These are phyloP conservation scores for Torulaspora globosa DNA, from an alignment of 1,139 yeast genomes.

Conservation along the genomic window DNA sequence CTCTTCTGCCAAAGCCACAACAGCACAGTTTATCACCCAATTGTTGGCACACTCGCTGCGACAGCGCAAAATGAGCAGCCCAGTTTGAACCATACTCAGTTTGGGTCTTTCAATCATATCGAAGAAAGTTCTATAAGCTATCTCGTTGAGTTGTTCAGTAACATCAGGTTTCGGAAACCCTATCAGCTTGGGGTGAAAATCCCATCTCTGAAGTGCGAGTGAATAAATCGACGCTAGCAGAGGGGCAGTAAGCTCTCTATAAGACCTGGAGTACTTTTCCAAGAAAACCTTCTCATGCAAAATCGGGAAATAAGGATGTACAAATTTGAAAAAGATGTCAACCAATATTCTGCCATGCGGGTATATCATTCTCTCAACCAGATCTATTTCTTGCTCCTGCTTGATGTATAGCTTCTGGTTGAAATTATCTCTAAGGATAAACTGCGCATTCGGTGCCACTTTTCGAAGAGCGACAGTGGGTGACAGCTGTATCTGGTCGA, in stretches of 20 bases:
- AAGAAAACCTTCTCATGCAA: conserved; percentile 71
- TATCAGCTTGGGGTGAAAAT: conserved; percentile 61
- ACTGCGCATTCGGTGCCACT: conserved; percentile 62
- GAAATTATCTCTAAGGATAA: conserved; percentile 67
- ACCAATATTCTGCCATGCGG: conserved; percentile 74
- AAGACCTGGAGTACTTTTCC: conserved; percentile 72
- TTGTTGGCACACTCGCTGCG: conserved; percentile 50
- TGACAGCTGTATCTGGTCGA: conserved; percentile 63
- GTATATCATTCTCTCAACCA: conserved; percentile 65
- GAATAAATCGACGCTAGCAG: conserved; percentile 71
- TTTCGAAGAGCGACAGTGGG: conserved; percentile 57
- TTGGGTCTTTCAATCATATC: conserved; percentile 71
- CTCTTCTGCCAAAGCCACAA: conserved; percentile 80
- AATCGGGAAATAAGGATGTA: conserved; percentile 76
- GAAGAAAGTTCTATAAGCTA: conserved; percentile 50
- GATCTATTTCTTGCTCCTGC: conserved; percentile 65
- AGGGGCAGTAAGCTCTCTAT: conserved; percentile 74
- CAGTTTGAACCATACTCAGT: conserved; percentile 77
- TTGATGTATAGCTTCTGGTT: conserved; percentile 57
- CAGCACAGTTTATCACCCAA: conserved; percentile 84
- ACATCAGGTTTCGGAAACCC: conserved; percentile 64
- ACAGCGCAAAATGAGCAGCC: conserved; percentile 63
- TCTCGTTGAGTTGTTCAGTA: conserved; percentile 55
- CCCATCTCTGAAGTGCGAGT: conserved; percentile 81
- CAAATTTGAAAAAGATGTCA: conserved; percentile 66